Conservation (phyloP, 192 early-diverging fungal genomes). For the Entophlyctis helioformis region DNA sequence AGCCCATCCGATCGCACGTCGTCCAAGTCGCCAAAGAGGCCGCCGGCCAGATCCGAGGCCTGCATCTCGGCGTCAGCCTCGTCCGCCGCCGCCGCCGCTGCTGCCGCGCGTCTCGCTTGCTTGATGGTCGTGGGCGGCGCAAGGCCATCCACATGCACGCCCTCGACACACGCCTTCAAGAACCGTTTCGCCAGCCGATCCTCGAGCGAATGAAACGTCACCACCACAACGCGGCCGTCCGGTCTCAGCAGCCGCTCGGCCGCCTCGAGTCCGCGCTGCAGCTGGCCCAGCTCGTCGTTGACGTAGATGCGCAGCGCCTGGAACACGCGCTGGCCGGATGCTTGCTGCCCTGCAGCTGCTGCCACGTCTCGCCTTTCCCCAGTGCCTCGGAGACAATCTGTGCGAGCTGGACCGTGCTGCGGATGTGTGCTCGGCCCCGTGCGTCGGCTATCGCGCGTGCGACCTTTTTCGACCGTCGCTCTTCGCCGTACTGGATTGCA, state of each 20-base stretch:
- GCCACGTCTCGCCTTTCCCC: no score
- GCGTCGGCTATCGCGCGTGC: conserved; percentile 47
- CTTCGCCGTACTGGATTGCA: conserved; percentile 43
- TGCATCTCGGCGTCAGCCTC: neutral
- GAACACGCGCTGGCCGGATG: no score
- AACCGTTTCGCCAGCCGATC: conserved; percentile 59
- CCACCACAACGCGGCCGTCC: conserved; percentile 38
- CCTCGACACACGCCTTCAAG: conserved; percentile 21
- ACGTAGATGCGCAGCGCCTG: conserved; percentile 46
- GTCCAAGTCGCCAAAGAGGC: neutral
- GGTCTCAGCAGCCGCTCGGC: conserved; percentile 41
- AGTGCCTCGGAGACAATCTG: conserved; percentile 33
- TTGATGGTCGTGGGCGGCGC: conserved; percentile 3
- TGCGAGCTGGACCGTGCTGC: conserved; percentile 43
- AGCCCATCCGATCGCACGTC: conserved; percentile 30
- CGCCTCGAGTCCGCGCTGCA: conserved; percentile 33
- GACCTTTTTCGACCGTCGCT: conserved; percentile 44
- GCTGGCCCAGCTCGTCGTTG: conserved; percentile 58
- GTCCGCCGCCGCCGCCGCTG: neutral
- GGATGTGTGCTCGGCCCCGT: conserved; percentile 31
- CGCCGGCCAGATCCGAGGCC: neutral
- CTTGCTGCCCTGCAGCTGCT: no score
- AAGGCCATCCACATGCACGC: neutral
- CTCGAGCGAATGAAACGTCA: conserved; percentile 67
- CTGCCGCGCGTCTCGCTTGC: conserved; percentile 3